phyloP scores from a whole-genome alignment of 768 basidiomycete genomes.

The Porpolomopsis calyptriformis region DNA sequence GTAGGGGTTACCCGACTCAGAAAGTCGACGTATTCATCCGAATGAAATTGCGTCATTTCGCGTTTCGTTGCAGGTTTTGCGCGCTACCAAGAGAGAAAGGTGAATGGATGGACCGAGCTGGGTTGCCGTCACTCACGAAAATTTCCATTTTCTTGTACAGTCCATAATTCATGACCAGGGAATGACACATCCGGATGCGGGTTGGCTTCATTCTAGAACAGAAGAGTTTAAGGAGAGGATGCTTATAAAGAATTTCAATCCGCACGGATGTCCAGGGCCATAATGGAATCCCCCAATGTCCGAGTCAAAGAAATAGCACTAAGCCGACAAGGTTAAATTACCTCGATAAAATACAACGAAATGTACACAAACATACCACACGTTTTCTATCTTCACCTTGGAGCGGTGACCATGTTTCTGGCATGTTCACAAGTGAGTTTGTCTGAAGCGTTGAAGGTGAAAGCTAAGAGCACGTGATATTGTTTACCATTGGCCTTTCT shows the following conservation, averaged over 20 bases:
- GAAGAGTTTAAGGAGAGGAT: conserved; percentile 12
- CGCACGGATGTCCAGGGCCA: conserved; percentile 92
- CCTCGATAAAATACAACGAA: conserved; percentile 6
- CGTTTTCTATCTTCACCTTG: conserved; percentile 78
- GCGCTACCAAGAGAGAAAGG: conserved; percentile 40
- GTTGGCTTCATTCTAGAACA: conserved; percentile 84
- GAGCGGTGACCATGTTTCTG: conserved; percentile 48
- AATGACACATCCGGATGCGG: conserved; percentile 98
- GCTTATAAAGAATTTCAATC: conserved; percentile 2
- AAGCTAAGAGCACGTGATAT: too few relatives aligned
- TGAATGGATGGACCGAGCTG: not conserved
- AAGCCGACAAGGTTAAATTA: conserved; percentile 11
- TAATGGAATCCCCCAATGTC: conserved; percentile 99
- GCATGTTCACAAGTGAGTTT: conserved; percentile 23
- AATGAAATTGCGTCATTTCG: conserved; percentile 99
- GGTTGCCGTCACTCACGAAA: conserved; percentile 54
- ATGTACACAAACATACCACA: conserved; percentile 50
- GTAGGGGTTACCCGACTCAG: conserved; percentile 86
- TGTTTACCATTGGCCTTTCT: not conserved
- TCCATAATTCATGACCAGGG: conserved; percentile 98
- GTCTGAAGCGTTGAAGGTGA: too few relatives aligned
- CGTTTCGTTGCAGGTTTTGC: conserved; percentile 99
- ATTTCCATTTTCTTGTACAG: conserved; percentile 99
- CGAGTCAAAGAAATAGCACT: conserved; percentile 99
- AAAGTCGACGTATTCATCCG: conserved; percentile 98